Evolutionary conservation across 2,329 filamentous ascomycete genomes (phyloP).

Genomic region (Xylaria sp.): DNA sequence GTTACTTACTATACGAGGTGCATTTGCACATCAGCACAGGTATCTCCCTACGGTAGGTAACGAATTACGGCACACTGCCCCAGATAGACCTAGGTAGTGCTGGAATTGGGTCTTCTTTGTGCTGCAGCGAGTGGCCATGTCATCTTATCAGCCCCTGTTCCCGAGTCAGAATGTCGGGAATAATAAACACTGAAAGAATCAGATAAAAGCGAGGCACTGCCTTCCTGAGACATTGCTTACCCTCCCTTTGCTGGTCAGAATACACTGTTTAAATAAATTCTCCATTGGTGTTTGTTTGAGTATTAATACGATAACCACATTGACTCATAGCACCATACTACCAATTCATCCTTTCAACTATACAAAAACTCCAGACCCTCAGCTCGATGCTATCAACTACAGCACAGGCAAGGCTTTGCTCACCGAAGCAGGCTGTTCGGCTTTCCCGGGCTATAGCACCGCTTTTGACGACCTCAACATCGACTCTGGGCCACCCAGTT

Average conservation of each 20-base stretch:
- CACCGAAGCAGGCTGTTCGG: constrained; percentile 46
- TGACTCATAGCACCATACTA: too few relatives aligned
- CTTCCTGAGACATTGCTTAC: constrained; percentile 11
- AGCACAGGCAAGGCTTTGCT: constrained; percentile 48
- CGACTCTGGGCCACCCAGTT: constrained; percentile 40
- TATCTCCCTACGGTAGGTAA: not conserved
- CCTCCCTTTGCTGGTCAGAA: constrained; percentile 22
- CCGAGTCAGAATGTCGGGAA: constrained; percentile 5
- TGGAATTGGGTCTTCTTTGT: constrained; percentile 14
- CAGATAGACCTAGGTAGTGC: not conserved
- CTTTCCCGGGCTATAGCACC: constrained; percentile 45
- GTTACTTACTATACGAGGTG: constrained; percentile 32
- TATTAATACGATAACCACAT: not conserved
- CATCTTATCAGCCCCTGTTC: constrained; percentile 16
- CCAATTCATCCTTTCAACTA: not conserved
- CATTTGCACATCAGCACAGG: constrained; percentile 4
- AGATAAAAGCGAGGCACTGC: constrained; percentile 25
- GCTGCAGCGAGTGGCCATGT: constrained; percentile 13
- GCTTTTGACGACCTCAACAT: constrained; percentile 41
- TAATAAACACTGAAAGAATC: constrained; percentile 1
- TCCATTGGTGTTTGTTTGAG: constrained; percentile 3
- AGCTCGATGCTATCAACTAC: constrained; percentile 48
- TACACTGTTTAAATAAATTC: constrained; percentile 1
- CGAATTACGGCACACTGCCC: not conserved
- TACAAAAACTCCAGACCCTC: constrained; percentile 8